Percentiles rank a stretch among this genome's conserved stretches.
Conservation (phyloP, 116 monocot species). For the Trichopus zeylanicus region DNA sequence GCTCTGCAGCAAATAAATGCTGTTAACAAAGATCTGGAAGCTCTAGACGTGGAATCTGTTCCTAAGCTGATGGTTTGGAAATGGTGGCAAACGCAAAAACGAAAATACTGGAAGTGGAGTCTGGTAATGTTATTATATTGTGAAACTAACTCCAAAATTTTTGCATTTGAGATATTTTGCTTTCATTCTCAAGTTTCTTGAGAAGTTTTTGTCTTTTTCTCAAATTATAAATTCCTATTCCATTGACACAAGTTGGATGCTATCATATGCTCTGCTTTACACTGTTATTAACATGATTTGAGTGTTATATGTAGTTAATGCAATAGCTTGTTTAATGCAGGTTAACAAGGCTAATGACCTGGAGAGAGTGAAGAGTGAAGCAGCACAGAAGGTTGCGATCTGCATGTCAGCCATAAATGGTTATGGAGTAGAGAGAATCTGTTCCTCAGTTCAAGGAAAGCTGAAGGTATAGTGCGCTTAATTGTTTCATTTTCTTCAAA, state of each 20-base stretch:
- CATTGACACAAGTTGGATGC: neutral
- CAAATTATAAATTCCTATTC: neutral
- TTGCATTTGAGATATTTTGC: too few relatives aligned
- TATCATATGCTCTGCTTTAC: neutral
- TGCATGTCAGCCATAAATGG: slow-evolving; percentile 86
- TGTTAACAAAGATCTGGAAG: slow-evolving; percentile 73
- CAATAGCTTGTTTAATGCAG: slow-evolving; percentile 19
- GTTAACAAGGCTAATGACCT: slow-evolving; percentile 73
- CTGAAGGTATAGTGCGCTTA: slow-evolving; percentile 41
- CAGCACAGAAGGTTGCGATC: slow-evolving; percentile 47
- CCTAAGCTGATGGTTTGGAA: slow-evolving; percentile 92
- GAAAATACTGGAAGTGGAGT: neutral
- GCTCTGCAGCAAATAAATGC: slow-evolving; percentile 81
- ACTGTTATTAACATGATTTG: neutral
- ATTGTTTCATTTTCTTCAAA: neutral
- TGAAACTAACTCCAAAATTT: too few relatives aligned
- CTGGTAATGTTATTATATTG: neutral
- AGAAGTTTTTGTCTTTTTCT: too few relatives aligned
- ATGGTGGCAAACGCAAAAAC: neutral
- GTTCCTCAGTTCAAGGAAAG: slow-evolving; percentile 71
- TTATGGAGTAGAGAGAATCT: slow-evolving; percentile 70
- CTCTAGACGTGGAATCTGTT: slow-evolving; percentile 75
- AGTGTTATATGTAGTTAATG: neutral
- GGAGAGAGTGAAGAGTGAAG: slow-evolving; percentile 42
- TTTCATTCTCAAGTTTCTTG: too few relatives aligned